These are phyloP conservation scores for Populus deltoides DNA, from an alignment of 345 rosid genomes.

Conservation along the genomic window DNA sequence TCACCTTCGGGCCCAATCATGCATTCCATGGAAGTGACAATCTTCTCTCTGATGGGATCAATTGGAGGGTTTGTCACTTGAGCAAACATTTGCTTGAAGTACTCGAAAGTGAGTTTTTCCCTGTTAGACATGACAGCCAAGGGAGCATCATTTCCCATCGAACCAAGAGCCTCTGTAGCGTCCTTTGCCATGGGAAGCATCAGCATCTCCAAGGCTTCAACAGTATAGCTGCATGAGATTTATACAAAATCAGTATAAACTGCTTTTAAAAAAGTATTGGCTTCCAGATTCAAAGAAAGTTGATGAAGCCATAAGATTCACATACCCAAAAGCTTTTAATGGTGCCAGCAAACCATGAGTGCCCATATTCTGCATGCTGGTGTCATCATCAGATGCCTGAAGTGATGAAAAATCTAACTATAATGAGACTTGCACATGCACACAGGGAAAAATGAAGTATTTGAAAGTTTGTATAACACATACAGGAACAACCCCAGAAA, in stretches of 20 bases:
- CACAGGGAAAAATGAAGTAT: neutral
- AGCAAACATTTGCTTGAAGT: constrained; percentile 99
- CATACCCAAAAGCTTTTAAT: constrained; percentile 94
- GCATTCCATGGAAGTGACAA: constrained; percentile 98
- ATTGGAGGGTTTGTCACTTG: constrained; percentile 99
- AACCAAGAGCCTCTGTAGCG: constrained; percentile 95
- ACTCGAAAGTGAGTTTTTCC: constrained; percentile 87
- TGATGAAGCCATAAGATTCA: neutral
- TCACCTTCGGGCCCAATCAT: constrained; percentile 99
- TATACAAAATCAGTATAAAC: neutral
- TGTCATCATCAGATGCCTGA: constrained; percentile 71
- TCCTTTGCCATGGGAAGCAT: constrained; percentile 99
- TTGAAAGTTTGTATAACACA: constrained; percentile 13
- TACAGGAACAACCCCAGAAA: constrained; percentile 70
- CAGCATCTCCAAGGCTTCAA: constrained; percentile 97
- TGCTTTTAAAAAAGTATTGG: neutral
- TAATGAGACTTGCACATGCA: neutral
- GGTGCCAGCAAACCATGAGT: constrained; percentile 87
- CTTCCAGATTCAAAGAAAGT: neutral
- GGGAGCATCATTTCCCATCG: constrained; percentile 99
- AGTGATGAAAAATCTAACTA: constrained; percentile 11
- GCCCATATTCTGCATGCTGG: constrained; percentile 82
- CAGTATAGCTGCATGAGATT: constrained; percentile 63
- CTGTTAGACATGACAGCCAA: constrained; percentile 94
- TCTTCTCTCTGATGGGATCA: constrained; percentile 97